Percentiles rank a stretch among this genome's conserved stretches.
phyloP scores from a whole-genome alignment of 1,284 basidiomycete genomes.

The Fomitopsis pinicola region DNA sequence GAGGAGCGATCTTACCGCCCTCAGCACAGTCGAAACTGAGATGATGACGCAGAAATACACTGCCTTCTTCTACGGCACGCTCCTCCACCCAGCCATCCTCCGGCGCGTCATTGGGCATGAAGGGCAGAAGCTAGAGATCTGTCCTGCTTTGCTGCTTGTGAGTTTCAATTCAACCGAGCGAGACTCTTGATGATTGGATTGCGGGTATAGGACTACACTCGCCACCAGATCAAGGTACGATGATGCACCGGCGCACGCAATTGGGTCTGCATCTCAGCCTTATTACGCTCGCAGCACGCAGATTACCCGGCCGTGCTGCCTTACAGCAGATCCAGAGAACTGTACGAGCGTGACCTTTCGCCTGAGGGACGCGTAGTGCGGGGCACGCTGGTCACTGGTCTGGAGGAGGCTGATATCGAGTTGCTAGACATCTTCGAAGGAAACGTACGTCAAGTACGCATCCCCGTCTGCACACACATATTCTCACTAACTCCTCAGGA shows the following conservation, averaged over 20 bases:
- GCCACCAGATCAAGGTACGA: conserved; percentile 59
- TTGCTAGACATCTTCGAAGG: conserved; percentile 79
- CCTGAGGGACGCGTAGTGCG: conserved; percentile 54
- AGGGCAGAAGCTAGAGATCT: conserved; percentile 37
- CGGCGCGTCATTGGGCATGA: conserved; percentile 46
- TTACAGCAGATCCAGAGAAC: conserved; percentile 37
- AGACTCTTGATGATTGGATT: background rate
- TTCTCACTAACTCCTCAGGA: conserved; percentile 44
- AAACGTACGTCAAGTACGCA: conserved; percentile 43
- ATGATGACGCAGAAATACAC: conserved; percentile 16
- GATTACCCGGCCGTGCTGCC: conserved; percentile 83
- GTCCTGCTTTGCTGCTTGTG: conserved; percentile 46
- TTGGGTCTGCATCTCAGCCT: background rate
- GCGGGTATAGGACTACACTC: conserved; percentile 60
- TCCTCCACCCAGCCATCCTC: conserved; percentile 51
- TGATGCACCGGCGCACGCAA: background rate
- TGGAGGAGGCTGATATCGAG: conserved; percentile 53
- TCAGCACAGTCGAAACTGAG: no score
- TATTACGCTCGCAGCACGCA: conserved; percentile 35
- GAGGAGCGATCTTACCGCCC: no score
- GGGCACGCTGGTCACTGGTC: conserved; percentile 67
- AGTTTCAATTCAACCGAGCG: conserved; percentile 35
- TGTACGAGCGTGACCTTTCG: conserved; percentile 41
- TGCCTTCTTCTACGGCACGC: conserved; percentile 87
- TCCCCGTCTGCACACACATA: background rate